These are phyloP conservation scores for Neurospora hispaniola DNA, from an alignment of 495 filamentous ascomycete species.

Conservation along the genomic window DNA sequence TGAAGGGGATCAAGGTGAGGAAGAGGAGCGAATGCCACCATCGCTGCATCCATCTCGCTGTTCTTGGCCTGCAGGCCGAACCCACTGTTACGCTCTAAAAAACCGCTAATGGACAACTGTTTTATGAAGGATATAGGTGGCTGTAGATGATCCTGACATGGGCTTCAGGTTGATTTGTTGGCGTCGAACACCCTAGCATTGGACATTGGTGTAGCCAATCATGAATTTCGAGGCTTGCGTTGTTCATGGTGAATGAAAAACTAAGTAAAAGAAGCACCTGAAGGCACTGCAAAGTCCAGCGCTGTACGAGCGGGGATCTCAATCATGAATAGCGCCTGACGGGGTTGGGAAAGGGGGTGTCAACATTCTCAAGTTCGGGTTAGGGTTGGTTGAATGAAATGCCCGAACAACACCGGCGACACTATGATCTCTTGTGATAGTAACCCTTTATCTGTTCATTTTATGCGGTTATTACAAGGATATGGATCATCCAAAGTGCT, in stretches of 20 bases:
- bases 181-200: not conserved
- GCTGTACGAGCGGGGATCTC: not conserved
- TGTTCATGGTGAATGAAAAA: too few species aligned
- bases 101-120: not conserved
- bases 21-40: not conserved
- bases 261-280: not conserved
- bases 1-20: not conserved
- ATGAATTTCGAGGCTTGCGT: not conserved
- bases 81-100: not conserved
- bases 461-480: not conserved
- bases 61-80: not conserved
- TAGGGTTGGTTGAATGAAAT: not conserved
- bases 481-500: not conserved
- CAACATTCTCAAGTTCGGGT: not conserved
- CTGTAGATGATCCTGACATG: not conserved
- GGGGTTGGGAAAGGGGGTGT: not conserved
- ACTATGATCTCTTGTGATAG: not conserved
- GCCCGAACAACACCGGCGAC: not conserved
- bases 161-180: not conserved
- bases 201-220: not conserved
- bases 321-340: not conserved
- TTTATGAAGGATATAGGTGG: not conserved
- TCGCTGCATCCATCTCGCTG: not conserved
- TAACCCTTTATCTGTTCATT: not conserved
- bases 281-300: not conserved